Base-by-base conservation (phyloP, 805 yeast genomes). In the Ogataea trehaloabstinens region DNA sequence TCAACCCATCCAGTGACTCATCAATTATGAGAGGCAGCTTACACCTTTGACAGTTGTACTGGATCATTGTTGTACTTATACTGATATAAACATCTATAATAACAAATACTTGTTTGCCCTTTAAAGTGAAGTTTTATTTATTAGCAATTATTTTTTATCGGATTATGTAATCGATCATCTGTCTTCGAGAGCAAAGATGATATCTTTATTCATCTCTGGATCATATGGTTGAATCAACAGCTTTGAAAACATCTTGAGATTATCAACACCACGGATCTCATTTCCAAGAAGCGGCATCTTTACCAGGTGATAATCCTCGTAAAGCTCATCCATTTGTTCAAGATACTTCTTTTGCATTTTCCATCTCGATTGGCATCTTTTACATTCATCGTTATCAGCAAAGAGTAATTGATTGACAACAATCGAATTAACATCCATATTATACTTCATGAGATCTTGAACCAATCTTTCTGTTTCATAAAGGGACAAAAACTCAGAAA, bases 391-490 rank as follows among this genome's bases (percentile, higher is more conserved):
- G 34, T 78, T 82, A 38, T 76, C 84, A n/a, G 96, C 93, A 66
- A 84, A 86, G 44, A 93, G 70, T 49, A 93, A 74, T 67, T 93
- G 99, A 68, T 93, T 93, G 38, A 95, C 95, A 46, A 93, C 90
- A 56, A 93, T 93, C 27, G 96, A 85, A 64, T 89, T 91, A 46
- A 95, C 96, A 64, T 93, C 99, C 83, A 93, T 93, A 50, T 89
- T 85, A 66, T 87, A 93, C 38, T 91, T 80, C 66, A 89, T 84
- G 61, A 93, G 77, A 63, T 93, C 99, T 69, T 93, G 99, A 51
- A 93, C 86, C 81, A 93, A 78, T 68, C 99, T 82, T 68, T 93
- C 99, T 15, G 98, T 91, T 66, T 93, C 99, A 64, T 93, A 93
- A 34, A 93, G 71, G 2, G 98, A 90, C 58, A 93, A 73, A 66